Evolutionary conservation across 1,284 basidiomycete species (phyloP), one percentile per base, ranked within the genome.

Genomic region (Ceratobasidium sp.): DNA sequence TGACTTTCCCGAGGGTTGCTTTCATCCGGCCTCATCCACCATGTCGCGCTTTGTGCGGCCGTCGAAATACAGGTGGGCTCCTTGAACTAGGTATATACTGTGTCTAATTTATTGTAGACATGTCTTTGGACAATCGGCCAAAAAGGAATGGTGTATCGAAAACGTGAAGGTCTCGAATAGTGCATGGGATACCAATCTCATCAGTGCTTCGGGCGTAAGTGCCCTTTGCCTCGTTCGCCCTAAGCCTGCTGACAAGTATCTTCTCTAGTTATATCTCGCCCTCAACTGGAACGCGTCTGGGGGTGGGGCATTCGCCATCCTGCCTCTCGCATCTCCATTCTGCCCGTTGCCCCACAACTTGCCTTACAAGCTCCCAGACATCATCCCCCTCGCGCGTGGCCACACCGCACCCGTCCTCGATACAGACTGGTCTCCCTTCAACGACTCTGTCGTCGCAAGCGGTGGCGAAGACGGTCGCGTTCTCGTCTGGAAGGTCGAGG

Each of bases 241-340:
- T 48, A 76, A 71, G 51, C 43, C 48, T 37, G 48, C 27, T 37
- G 24, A 76, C 43, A 14, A 11, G 41, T 14, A 24, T 31, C 62
- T 24, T 22, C 4, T 29, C 1, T 77, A 94, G 92, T 86, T 89
- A 85, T 98, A 94, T 83, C 84, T 98, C 79, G 91, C 92, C 74
- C 83, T 98, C 76, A 98, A 98, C 87, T 98, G 96, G 95, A 94
- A 95, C 83, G 89, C 93, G 27, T 94, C 95, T 0, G 97, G 97
- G 37, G 97, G 97, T 29, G 97, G 97, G 73, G 97, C 97, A 0
- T 98, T 98, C 81, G 92, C 92, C 24, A 90, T 99, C 79, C 85
- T 98, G 13, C 97, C 97, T 0, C 84, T 94, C 48, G 92, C 92
- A 34, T 90, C 91, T 0, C 91, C 93, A 6, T 93, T 91, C 82